Evolutionary conservation across 2,329 filamentous ascomycete species (phyloP).

Genomic region (Monilinia fructicola): DNA sequence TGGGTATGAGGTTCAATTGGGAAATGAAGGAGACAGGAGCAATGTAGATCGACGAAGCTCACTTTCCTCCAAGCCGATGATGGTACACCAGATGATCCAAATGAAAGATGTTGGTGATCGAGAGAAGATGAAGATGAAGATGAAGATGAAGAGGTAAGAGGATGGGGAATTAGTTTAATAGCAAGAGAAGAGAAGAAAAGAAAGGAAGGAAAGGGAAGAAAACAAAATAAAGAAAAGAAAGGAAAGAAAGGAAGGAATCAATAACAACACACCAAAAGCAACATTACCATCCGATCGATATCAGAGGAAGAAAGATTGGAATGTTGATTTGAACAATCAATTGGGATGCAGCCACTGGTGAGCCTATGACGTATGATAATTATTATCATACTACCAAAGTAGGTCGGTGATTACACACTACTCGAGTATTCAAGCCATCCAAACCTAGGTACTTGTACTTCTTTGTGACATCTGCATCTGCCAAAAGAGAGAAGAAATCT

Average conservation of each 20-base stretch:
- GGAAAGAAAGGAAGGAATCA: too few relatives aligned
- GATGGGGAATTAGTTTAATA: neutral
- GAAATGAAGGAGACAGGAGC: too few relatives aligned
- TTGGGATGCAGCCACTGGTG: neutral
- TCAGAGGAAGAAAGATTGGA: neutral
- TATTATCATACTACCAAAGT: too few relatives aligned
- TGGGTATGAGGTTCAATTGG: neutral
- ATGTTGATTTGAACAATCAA: constrained; percentile 14
- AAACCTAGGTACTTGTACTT: neutral
- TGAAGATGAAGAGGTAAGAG: too few relatives aligned
- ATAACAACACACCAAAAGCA: too few relatives aligned
- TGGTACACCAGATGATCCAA: neutral
- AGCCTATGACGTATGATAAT: constrained; percentile 13
- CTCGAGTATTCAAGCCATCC: constrained; percentile 1
- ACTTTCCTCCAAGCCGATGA: too few relatives aligned
- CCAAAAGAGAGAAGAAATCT: neutral
- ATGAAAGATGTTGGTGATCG: neutral
- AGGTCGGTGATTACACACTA: too few relatives aligned
- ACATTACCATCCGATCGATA: neutral
- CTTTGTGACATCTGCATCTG: neutral
- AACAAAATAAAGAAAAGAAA: too few relatives aligned
- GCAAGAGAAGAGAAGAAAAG: too few relatives aligned
- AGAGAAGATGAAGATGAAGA: neutral
- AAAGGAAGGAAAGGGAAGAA: neutral
- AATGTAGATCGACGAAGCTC: neutral